Evolutionary conservation across 768 basidiomycete genomes (phyloP).

Genomic region (Amanita polypyramis): DNA sequence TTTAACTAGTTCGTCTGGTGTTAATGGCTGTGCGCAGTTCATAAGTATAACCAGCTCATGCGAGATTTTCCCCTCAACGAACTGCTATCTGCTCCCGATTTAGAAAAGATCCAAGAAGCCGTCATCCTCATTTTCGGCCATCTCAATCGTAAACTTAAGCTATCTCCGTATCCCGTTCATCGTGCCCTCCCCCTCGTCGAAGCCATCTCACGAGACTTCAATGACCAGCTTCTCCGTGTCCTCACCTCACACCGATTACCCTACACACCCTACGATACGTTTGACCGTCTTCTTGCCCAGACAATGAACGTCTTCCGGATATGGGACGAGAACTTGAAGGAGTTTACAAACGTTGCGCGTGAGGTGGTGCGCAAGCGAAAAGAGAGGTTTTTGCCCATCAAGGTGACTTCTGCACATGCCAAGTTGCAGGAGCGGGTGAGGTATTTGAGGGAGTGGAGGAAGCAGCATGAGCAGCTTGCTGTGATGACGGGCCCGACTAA

Average conservation of each 20-base stretch:
- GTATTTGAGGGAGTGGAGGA: conserved; percentile 87
- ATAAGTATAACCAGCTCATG: conserved; percentile 98
- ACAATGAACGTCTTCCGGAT: conserved; percentile 72
- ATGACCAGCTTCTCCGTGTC: conserved; percentile 86
- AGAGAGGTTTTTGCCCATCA: conserved; percentile 96
- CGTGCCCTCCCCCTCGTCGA: conserved; percentile 95
- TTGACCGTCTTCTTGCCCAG: conserved; percentile 74
- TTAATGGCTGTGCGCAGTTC: conserved; percentile 40
- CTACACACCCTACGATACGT: conserved; percentile 90
- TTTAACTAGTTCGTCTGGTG: neutral
- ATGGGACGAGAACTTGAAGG: conserved; percentile 88
- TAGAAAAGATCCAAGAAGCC: conserved; percentile 90
- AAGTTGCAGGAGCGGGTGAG: conserved; percentile 82
- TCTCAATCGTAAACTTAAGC: conserved; percentile 89
- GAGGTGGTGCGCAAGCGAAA: conserved; percentile 84
- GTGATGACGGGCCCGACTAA: conserved; percentile 96
- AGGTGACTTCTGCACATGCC: conserved; percentile 82
- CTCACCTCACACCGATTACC: conserved; percentile 85
- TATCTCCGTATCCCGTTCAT: conserved; percentile 94
- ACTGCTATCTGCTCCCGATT: conserved; percentile 90
- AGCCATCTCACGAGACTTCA: conserved; percentile 96
- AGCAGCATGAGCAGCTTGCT: conserved; percentile 94
- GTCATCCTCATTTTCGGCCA: conserved; percentile 83
- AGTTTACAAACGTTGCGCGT: conserved; percentile 86
- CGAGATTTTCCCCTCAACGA: conserved; percentile 98